Base-by-base conservation (phyloP, 1,284 basidiomycete genomes). In the Irpex sp. region DNA sequence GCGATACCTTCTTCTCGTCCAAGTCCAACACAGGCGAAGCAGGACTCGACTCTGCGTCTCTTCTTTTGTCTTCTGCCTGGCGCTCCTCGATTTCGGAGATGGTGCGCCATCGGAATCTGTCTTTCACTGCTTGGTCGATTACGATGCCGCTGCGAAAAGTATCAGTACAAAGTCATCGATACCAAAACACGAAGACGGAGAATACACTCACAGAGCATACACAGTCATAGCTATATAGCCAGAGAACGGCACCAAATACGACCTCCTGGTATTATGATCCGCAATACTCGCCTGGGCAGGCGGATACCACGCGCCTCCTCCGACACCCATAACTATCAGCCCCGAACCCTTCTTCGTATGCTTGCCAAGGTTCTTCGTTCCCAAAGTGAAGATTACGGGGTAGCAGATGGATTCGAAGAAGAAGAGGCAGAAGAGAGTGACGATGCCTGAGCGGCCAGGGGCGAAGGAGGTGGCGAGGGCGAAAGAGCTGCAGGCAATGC, bases 331-430 rank as follows among this genome's bases (percentile, higher is more conserved):
- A 63, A 90, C 89, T 64, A 92, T 85, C 63, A 92, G 74, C 62
- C 85, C 85, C 13, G 90, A 88, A 0, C 86, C 90, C 60, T 80
- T 78, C 75, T 91, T 90, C 4, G 90, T 89, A 77, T 89, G 82
- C 62, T 80, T 79, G 38, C 90, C 91, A 56, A 91, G 78, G 69
- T 86, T 85, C 74, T 85, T 83, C 38, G 91, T 93, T 5, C 83
- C 87, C 47, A 92, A 79, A 0, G 87, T 87, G 77, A 89, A 91
- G 64, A 91, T 87, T 68, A 87, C 82, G 4, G 87, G 86, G 70
- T 88, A 88, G 71, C 87, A 88, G 68, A 88, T 86, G 6, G 85
- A 87, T 74, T 91, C 90, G 75, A 91, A 92, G 81, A 89, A 91
- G 82, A 92, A 91, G 64, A 92, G 75, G 64, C 81, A 73, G 74